phyloP scores from a whole-genome alignment of 2,329 filamentous ascomycete species.

The Exophiala aquamarina region DNA sequence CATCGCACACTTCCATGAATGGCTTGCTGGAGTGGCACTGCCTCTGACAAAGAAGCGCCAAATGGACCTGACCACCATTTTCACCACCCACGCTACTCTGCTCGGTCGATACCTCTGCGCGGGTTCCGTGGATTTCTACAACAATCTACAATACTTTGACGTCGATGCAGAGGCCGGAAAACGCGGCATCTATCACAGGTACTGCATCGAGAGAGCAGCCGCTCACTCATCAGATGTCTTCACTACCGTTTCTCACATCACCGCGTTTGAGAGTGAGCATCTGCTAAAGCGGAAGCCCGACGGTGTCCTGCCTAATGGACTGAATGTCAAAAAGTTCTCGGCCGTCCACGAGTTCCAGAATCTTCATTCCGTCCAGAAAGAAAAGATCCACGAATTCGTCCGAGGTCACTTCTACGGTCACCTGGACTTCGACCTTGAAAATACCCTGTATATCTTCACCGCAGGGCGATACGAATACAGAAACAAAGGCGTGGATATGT shows the following conservation, averaged over 20 bases:
- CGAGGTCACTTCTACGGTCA: constrained; percentile 98
- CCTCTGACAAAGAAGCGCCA: constrained; percentile 89
- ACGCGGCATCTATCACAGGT: constrained; percentile 96
- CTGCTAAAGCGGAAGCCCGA: constrained; percentile 96
- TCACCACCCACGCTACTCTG: constrained; percentile 95
- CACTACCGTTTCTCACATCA: constrained; percentile 98
- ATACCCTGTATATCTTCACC: constrained; percentile 97
- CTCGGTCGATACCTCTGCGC: constrained; percentile 95
- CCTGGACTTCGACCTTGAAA: constrained; percentile 94
- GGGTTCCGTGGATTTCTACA: constrained; percentile 98
- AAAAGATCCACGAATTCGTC: constrained; percentile 98
- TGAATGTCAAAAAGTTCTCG: constrained; percentile 98
- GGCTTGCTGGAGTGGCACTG: constrained; percentile 90
- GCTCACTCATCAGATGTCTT: constrained; percentile 94
- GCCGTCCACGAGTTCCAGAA: constrained; percentile 99
- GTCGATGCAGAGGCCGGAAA: constrained; percentile 96
- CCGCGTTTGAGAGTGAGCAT: constrained; percentile 96
- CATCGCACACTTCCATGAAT: constrained; percentile 98
- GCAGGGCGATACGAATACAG: constrained; percentile 95
- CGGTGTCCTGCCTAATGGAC: constrained; percentile 89
- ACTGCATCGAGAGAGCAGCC: constrained; percentile 94
- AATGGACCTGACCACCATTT: constrained; percentile 97
- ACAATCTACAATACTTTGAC: constrained; percentile 95
- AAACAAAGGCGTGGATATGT: constrained; percentile 99
- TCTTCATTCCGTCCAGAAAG: constrained; percentile 90